Percentiles rank a stretch among this genome's conserved stretches.
phyloP scores from a whole-genome alignment of 2,329 filamentous ascomycete species.

The Sporothrix schenckii region DNA sequence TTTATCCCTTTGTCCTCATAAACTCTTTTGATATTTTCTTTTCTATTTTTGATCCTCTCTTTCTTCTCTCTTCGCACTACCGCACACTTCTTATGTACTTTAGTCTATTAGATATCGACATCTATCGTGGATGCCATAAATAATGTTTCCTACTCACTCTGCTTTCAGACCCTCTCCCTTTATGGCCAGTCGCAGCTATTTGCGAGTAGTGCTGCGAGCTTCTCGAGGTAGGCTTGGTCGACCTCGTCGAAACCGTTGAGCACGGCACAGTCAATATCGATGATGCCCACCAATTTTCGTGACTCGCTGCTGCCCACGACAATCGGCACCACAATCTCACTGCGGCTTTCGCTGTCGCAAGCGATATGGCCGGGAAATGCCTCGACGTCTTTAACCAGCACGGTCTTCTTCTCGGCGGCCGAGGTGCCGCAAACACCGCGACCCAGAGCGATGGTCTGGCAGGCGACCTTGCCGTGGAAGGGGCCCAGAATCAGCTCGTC shows the following conservation, averaged over 20 bases:
- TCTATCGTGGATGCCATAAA: neutral
- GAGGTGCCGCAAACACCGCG: constrained; percentile 76
- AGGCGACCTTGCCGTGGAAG: constrained; percentile 79
- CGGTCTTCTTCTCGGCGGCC: constrained; percentile 62
- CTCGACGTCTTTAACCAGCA: constrained; percentile 71
- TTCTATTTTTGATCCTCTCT: too few species aligned
- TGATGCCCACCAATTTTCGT: constrained; percentile 58
- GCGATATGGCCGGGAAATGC: constrained; percentile 79
- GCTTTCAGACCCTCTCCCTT: neutral
- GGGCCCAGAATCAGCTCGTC: constrained; percentile 72
- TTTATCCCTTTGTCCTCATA: neutral
- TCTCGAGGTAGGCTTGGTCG: constrained; percentile 67
- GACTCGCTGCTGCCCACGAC: constrained; percentile 41
- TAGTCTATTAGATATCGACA: constrained; percentile 7
- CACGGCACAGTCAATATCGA: constrained; percentile 76
- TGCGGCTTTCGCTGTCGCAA: constrained; percentile 73
- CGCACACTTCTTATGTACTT: constrained; percentile 5
- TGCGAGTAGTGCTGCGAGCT: constrained; percentile 63
- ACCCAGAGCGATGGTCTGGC: constrained; percentile 74
- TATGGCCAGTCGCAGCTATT: constrained; percentile 65
- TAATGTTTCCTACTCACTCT: neutral
- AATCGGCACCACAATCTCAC: constrained; percentile 82
- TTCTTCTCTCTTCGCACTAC: neutral
- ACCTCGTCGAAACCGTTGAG: constrained; percentile 68
- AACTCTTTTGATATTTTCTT: neutral